Conservation (phyloP, 768 basidiomycete species). For the Saitozyma podzolica region DNA sequence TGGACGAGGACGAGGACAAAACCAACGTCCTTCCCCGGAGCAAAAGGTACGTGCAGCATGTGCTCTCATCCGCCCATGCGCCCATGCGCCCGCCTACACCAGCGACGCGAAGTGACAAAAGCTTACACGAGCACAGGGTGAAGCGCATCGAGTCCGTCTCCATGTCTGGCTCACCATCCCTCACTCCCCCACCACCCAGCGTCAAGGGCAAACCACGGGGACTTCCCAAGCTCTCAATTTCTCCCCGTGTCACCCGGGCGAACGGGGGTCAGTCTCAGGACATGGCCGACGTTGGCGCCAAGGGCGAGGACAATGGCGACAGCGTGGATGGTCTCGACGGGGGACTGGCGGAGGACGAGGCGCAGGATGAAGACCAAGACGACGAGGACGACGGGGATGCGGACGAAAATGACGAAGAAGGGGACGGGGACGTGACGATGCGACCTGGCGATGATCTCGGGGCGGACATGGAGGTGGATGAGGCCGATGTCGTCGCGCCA, state of each 20-base stretch:
- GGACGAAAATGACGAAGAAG: not conserved
- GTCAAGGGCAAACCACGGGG: not conserved
- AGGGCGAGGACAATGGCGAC: not conserved
- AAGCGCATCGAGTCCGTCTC: not conserved
- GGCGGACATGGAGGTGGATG: not conserved
- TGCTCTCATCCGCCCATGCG: not conserved
- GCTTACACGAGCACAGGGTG: not conserved
- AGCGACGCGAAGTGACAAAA: not conserved
- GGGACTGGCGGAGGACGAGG: not conserved
- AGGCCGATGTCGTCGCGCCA: not conserved
- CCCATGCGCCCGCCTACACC: not conserved
- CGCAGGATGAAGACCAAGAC: not conserved
- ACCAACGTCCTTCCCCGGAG: not conserved
- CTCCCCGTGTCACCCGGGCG: no score
- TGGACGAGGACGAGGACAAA: not conserved
- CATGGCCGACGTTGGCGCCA: not conserved
- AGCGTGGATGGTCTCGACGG: not conserved
- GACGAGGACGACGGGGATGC: not conserved
- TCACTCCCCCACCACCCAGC: not conserved
- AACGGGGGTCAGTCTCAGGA: not conserved
- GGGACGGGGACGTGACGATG: not conserved
- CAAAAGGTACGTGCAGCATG: not conserved
- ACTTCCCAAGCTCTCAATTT: not conserved
- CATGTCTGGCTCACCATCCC: not conserved
- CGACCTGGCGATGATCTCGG: conserved; percentile 3